Conservation (phyloP, 306 rosid genomes). For the Sindora glabra region DNA sequence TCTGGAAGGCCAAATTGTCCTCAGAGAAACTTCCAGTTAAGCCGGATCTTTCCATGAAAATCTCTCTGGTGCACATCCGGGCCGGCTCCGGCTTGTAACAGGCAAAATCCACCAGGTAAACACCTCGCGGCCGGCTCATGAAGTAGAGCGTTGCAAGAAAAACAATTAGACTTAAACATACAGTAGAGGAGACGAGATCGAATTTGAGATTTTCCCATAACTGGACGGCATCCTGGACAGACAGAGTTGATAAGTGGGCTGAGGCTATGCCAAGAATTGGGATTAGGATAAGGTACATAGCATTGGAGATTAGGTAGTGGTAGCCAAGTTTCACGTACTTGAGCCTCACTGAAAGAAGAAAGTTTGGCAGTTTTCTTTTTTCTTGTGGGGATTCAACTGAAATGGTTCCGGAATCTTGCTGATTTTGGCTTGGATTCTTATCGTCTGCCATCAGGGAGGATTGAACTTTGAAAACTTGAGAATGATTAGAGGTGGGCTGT, state of each 20-base stretch:
- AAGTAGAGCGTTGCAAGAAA: conserved; percentile 11
- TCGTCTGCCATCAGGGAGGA: conserved; percentile 12
- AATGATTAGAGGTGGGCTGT: too few relatives aligned
- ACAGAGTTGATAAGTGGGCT: conserved; percentile 50
- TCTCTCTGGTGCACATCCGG: conserved; percentile 25
- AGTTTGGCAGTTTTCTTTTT: conserved; percentile 47
- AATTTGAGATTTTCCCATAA: conserved; percentile 41
- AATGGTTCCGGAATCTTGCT: background rate
- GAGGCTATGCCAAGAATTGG: conserved; percentile 39
- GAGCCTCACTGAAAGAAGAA: conserved; percentile 56
- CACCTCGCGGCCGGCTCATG: background rate
- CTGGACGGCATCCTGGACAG: conserved; percentile 17
- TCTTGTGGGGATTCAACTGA: conserved; percentile 4
- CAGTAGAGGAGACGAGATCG: conserved; percentile 31
- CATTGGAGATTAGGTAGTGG: conserved; percentile 74
- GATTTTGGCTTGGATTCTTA: conserved; percentile 2
- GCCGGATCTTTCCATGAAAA: background rate
- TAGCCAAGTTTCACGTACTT: conserved; percentile 89
- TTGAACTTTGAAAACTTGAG: background rate
- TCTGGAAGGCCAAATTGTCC: conserved; percentile 38
- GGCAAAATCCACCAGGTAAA: conserved; percentile 16
- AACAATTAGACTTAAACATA: conserved; percentile 27
- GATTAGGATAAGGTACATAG: conserved; percentile 60
- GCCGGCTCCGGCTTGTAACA: conserved; percentile 42
- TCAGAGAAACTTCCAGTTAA: conserved; percentile 22